Conservation (phyloP, 1,284 basidiomycete species). For the Ganoderma lingzhi region DNA sequence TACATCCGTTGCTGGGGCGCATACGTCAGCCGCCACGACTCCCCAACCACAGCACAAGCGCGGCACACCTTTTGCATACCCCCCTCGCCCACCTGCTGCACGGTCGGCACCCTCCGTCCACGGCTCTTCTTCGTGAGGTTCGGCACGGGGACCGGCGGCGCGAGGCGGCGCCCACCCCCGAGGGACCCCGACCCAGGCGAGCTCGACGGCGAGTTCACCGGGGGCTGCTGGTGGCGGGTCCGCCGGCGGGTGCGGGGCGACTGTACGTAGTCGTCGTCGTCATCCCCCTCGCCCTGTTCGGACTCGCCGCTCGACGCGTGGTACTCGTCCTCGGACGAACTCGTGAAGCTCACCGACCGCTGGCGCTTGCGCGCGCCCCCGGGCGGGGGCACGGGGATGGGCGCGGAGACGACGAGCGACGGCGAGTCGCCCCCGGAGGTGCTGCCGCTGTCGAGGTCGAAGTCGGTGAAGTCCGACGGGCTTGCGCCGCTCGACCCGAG, state of each 20-base stretch:
- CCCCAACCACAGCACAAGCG: neutral
- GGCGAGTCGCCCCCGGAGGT: conserved; percentile 35
- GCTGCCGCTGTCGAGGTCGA: conserved; percentile 18
- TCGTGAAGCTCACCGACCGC: conserved; percentile 36
- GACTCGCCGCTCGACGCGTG: conserved; percentile 37
- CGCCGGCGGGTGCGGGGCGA: conserved; percentile 40
- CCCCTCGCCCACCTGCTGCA: conserved; percentile 47
- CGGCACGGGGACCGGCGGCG: conserved; percentile 73
- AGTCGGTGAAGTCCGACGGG: conserved; percentile 25
- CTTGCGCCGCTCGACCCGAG: conserved; percentile 17
- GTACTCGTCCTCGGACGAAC: conserved; percentile 29
- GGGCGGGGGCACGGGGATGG: conserved; percentile 22
- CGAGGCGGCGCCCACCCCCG: conserved; percentile 34
- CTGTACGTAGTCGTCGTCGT: conserved; percentile 46
- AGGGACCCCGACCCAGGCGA: conserved; percentile 24
- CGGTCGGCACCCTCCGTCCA: conserved; percentile 73
- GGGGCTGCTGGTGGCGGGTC: conserved; percentile 33
- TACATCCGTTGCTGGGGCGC: conserved; percentile 57
- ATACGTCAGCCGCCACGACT: conserved; percentile 21
- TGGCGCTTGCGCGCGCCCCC: conserved; percentile 28
- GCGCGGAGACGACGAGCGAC: conserved; percentile 26
- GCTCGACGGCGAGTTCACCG: conserved; percentile 19
- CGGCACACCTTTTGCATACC: conserved; percentile 42
- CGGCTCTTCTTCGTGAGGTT: conserved; percentile 79
- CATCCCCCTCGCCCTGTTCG: conserved; percentile 39